Evolutionary conservation across 2,329 filamentous ascomycete genomes (phyloP), one percentile per base, ranked within the genome.

Genomic region (Aspergillus aculeatus): DNA sequence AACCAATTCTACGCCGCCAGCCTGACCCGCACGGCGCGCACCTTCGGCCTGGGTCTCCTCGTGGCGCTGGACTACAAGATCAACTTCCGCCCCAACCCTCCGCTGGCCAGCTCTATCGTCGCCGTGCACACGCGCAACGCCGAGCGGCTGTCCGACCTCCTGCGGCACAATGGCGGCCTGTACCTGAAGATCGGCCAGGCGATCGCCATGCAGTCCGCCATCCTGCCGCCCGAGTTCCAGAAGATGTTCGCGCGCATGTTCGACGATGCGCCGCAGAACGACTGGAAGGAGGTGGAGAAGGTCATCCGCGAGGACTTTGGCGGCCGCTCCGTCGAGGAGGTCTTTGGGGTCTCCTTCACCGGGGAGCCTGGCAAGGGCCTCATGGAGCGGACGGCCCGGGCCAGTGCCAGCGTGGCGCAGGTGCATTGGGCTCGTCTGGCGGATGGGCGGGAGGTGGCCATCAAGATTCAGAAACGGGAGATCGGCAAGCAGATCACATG

Each of bases 141-240:
- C 0, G 86, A 92, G 78, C 84, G 91, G 26, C 80, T 98, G 41
- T 96, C 91, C 62, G 83, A 94, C 31, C 79, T 99, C 63, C 82
- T 98, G 66, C 84, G 91, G 26, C 81, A 85, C 57, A 99, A 99
- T 82, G 94, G 95, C 61, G 95, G 95, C 0, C 78, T 99, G 19
- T 99, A 98, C 73, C 82, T 98, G 72, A 99, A 99, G 83, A 97
- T 99, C 60, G 95, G 95, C 0, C 95, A 99, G 81, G 95, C 95
- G 4, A 94, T 99, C 66, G 95, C 94, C 14, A 98, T 98, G 95
- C 95, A 99, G 81, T 94, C 90, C 66, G 94, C 94, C 0, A 88
- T 98, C 26, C 79, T 99, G 62, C 95, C 95, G 26, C 91, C 93
- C 0, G 92, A 96, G 76, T 98, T 98, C 69, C 92, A 96, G 80